Percentiles rank a stretch among this genome's conserved stretches.
These are phyloP conservation scores for Cercospora berteroae DNA, from an alignment of 2,329 filamentous ascomycete genomes.

Conservation along the genomic window DNA sequence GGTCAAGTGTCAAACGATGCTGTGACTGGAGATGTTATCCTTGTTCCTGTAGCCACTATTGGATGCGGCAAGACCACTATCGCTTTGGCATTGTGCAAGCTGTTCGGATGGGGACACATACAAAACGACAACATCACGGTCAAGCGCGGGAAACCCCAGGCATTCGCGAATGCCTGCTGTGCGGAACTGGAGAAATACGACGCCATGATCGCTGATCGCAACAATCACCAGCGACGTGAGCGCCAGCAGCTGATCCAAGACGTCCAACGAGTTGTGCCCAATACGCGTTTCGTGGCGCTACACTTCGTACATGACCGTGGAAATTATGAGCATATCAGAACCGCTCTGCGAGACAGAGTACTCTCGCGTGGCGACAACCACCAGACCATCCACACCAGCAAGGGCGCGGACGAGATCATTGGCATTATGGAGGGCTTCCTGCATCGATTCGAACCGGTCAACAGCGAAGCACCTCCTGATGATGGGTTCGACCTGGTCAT, in stretches of 20 bases:
- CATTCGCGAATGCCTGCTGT: slow-evolving; percentile 71
- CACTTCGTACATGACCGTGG: slow-evolving; percentile 76
- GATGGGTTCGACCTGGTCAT: slow-evolving; percentile 80
- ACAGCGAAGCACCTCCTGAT: slow-evolving; percentile 68
- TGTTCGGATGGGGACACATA: slow-evolving; percentile 89
- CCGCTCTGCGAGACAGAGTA: slow-evolving; percentile 74
- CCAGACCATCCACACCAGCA: slow-evolving; percentile 89
- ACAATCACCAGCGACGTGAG: slow-evolving; percentile 88
- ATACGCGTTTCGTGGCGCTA: slow-evolving; percentile 75
- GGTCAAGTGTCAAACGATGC: slow-evolving; percentile 53
- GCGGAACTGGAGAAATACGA: slow-evolving; percentile 62
- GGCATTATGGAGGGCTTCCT: slow-evolving; percentile 96
- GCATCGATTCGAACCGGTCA: slow-evolving; percentile 74
- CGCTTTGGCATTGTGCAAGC: slow-evolving; percentile 72
- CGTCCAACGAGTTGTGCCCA: slow-evolving; percentile 59
- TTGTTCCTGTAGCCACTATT: slow-evolving; percentile 90
- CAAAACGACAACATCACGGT: slow-evolving; percentile 96
- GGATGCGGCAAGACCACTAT: slow-evolving; percentile 97
- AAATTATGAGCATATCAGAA: slow-evolving; percentile 68
- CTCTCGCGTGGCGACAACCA: slow-evolving; percentile 89
- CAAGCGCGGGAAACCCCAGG: slow-evolving; percentile 68
- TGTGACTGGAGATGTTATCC: slow-evolving; percentile 66
- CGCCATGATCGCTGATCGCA: slow-evolving; percentile 86
- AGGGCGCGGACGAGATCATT: slow-evolving; percentile 70
- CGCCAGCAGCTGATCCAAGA: slow-evolving; percentile 84